phyloP scores from a whole-genome alignment of 116 monocot species.

The Zostera marina region DNA sequence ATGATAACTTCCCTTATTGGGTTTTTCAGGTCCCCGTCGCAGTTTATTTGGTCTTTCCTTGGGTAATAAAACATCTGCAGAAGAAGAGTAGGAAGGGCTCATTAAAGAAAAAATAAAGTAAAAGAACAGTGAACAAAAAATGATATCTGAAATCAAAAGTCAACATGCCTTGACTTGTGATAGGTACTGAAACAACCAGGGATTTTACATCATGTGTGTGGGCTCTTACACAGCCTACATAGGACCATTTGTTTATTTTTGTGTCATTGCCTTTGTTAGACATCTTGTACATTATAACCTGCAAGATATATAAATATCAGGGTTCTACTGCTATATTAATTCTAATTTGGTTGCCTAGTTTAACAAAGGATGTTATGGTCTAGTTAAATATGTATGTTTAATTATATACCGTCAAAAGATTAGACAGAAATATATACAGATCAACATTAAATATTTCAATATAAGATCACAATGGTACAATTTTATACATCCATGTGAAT shows the following conservation, averaged over 20 bases:
- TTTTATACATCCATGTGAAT: no score
- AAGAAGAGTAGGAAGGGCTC: not conserved
- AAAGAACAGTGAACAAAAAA: not conserved
- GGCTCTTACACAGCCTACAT: constrained; percentile 55
- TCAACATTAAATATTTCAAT: no score
- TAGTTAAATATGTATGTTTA: no score
- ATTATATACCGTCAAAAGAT: no score
- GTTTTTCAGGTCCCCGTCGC: constrained; percentile 34
- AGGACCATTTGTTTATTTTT: constrained; percentile 44
- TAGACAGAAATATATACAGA: no score
- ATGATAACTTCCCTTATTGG: constrained; percentile 48
- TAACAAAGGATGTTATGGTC: no score
- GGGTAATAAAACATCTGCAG: constrained; percentile 10
- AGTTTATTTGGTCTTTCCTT: constrained; percentile 36
- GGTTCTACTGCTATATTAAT: no score
- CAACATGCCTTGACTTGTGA: constrained; percentile 51
- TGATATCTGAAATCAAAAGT: not conserved
- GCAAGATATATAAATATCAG: not conserved
- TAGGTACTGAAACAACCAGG: constrained; percentile 71
- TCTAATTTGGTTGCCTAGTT: no score
- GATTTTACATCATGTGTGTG: constrained; percentile 92
- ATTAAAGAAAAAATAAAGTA: not conserved
- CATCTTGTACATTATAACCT: constrained; percentile 86
- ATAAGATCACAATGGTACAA: no score
- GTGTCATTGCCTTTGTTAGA: constrained; percentile 17